Evolutionary conservation across 768 basidiomycete species (phyloP), one percentile per base, ranked within the genome.

Genomic region (Psilocybe cyanescens): DNA sequence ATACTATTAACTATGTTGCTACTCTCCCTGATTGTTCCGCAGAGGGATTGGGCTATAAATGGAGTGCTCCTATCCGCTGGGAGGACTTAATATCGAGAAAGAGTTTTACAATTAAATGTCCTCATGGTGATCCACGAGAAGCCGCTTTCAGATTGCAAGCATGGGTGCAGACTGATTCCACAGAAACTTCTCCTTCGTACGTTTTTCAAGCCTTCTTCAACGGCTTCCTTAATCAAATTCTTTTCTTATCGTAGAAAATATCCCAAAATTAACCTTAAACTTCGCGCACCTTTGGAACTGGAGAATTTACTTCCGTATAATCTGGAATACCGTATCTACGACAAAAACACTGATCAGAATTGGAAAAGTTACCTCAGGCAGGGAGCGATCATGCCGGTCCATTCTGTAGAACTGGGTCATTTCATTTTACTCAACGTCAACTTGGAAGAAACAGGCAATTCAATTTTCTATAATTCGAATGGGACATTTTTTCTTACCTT

Each of bases 31-130:
- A 48, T 67, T 66, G 17, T 8, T 50, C 50, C 51, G 19, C 67
- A 97, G 96, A 94, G 74, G 97, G 97, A 14, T 98, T 99, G 70
- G 95, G 95, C 17, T 98, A 97, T 76, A 90, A 87, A 69, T 99
- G 96, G 96, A 95, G 92, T 49, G 76, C 84, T 47, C 86, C 95
- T 3, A 84, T 96, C 44, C 87, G 92, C 55, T 96, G 95, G 85
- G 94, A 97, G 67, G 95, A 97, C 65, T 78, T 99, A 1, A 77
- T 95, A 24, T 75, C 83, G 2, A 85, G 79, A 64, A 86, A 79
- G 69, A 85, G 78, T 46, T 87, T 96, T 47, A 90, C 92, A 1
- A 83, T 99, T 58, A 88, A 85, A 47, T 99, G 97, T 74, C 87
- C 91, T 48, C 94, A 96, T 68, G 81, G 85, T 31, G 88, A 95